Conservation (phyloP, 352 stramenopile species). For the Pythium inflatum region DNA sequence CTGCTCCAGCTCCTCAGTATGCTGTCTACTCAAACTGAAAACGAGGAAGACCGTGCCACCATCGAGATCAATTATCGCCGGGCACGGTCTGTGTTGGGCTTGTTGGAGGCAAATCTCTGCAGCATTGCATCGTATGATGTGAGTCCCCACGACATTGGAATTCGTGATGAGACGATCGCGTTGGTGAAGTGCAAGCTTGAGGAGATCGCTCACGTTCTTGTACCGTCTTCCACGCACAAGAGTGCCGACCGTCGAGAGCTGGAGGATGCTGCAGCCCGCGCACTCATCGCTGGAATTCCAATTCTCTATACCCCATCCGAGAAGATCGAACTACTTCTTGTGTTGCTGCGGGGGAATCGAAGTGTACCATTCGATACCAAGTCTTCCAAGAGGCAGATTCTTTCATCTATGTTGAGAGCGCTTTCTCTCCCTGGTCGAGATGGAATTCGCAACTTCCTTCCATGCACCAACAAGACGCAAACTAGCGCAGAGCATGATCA, state of each 20-base stretch:
- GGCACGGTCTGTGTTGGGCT: slow-evolving; percentile 34
- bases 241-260: slow-evolving; percentile 31
- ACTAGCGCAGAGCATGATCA: slow-evolving; percentile 14
- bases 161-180: slow-evolving; percentile 40
- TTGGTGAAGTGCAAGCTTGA: slow-evolving; percentile 57
- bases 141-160: slow-evolving; percentile 39
- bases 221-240: background rate
- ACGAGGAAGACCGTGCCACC: background rate
- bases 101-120: slow-evolving; percentile 70
- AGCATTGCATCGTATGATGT: slow-evolving; percentile 69
- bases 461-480: background rate
- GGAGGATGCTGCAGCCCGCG: slow-evolving; percentile 61
- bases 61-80: background rate
- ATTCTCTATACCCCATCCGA: slow-evolving; percentile 71
- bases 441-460: slow-evolving; percentile 76
- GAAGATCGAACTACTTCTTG: slow-evolving; percentile 69
- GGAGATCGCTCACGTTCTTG: slow-evolving; percentile 37
- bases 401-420: slow-evolving; percentile 56
- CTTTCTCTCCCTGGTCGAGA: slow-evolving; percentile 61
- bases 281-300: slow-evolving; percentile 65
- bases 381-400: slow-evolving; percentile 57
- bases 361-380: slow-evolving; percentile 31
- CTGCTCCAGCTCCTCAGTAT: slow-evolving; percentile 58
- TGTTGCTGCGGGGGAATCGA: slow-evolving; percentile 56
- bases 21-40: slow-evolving; percentile 23